A percentile compares a stretch with the other conserved stretches of the same genome.
These are phyloP conservation scores for Crepidotus variabilis DNA, from an alignment of 768 basidiomycete species.

Conservation along the genomic window DNA sequence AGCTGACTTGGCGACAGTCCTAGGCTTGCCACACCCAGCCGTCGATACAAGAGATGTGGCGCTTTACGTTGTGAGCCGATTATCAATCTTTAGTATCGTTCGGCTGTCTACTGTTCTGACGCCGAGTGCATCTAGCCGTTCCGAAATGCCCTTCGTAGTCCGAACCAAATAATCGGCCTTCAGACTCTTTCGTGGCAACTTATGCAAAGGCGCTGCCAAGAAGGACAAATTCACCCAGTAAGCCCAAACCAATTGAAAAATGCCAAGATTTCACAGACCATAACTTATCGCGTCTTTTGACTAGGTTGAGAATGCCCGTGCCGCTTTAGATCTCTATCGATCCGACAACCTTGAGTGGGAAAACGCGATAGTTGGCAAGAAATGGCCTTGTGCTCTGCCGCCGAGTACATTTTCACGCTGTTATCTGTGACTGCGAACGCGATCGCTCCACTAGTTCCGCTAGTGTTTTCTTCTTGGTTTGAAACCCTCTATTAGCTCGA, in stretches of 20 bases:
- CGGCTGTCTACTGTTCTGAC: slow-evolving; percentile 4
- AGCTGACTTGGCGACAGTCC: slow-evolving; percentile 38
- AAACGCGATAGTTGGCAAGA: slow-evolving; percentile 45
- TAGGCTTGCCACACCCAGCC: slow-evolving; percentile 78
- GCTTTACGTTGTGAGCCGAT: slow-evolving; percentile 50
- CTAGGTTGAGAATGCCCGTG: slow-evolving; percentile 77
- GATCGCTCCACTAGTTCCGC: slow-evolving; percentile 3
- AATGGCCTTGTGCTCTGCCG: slow-evolving; percentile 76
- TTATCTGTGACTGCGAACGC: slow-evolving; percentile 44
- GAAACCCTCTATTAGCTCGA: neutral
- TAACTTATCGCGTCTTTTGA: neutral
- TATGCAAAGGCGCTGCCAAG: slow-evolving; percentile 75
- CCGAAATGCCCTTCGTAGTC: slow-evolving; percentile 62
- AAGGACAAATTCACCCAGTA: slow-evolving; percentile 70
- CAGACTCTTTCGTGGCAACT: slow-evolving; percentile 81
- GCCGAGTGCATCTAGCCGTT: slow-evolving; percentile 47
- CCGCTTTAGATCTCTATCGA: slow-evolving; percentile 49
- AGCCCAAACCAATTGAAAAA: slow-evolving; percentile 24
- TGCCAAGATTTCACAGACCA: slow-evolving; percentile 4
- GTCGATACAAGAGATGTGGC: slow-evolving; percentile 78
- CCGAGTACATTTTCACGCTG: slow-evolving; percentile 80
- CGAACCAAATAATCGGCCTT: slow-evolving; percentile 67
- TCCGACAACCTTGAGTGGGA: slow-evolving; percentile 70
- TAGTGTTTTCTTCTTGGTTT: slow-evolving; percentile 7
- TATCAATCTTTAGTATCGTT: slow-evolving; percentile 4